Conservation (phyloP, 192 early-diverging fungal species). For the Neocallimastix lanati region DNA sequence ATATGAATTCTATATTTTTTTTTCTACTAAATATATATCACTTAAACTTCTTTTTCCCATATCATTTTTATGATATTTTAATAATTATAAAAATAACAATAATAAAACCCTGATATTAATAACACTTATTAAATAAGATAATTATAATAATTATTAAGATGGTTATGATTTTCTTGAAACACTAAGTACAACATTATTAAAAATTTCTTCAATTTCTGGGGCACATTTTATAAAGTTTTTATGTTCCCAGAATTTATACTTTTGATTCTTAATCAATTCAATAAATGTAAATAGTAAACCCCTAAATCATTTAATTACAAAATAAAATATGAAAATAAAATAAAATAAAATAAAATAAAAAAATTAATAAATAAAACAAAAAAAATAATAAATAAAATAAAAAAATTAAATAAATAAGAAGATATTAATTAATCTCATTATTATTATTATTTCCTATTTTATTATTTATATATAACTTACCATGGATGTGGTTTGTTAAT, state of each 20-base stretch:
- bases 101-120: background rate
- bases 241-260: conserved; percentile 49
- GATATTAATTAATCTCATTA: too few species aligned
- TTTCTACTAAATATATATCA: too few species aligned
- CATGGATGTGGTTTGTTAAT: background rate
- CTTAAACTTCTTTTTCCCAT: too few species aligned
- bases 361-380: too few species aligned
- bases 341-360: too few species aligned
- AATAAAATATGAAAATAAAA: too few species aligned
- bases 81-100: background rate
- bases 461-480: background rate
- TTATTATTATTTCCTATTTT: too few species aligned
- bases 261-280: conserved; percentile 83
- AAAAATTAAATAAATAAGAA: too few species aligned
- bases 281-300: conserved; percentile 94
- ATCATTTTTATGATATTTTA: background rate
- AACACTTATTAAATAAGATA: background rate
- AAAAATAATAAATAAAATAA: too few species aligned
- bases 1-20: too few species aligned
- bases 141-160: background rate
- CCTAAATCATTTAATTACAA: too few species aligned
- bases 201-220: background rate
- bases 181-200: background rate
- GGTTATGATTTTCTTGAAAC: background rate
- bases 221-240: background rate